Percentiles rank a stretch among this genome's conserved stretches.
Conservation (phyloP, 2,329 filamentous ascomycete species). For the Orbilia brochopaga region DNA sequence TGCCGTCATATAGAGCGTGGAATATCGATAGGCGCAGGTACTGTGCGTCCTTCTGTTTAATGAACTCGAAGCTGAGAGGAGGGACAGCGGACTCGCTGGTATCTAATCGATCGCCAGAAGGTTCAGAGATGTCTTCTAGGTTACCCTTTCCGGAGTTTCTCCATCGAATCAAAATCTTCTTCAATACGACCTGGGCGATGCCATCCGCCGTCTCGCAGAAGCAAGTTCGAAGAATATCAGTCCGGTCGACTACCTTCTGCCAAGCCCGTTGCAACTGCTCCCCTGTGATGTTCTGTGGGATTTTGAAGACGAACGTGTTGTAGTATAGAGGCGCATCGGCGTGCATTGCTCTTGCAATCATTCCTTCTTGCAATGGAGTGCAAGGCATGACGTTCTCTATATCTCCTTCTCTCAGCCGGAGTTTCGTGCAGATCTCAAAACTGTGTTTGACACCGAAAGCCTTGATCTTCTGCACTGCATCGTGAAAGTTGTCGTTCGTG, state of each 20-base stretch:
- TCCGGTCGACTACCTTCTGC: conserved; percentile 61
- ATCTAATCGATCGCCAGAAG: conserved; percentile 15
- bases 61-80: conserved; percentile 20
- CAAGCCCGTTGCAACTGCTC: conserved; percentile 66
- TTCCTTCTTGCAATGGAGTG: conserved; percentile 83
- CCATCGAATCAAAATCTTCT: conserved; percentile 61
- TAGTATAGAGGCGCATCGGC: conserved; percentile 71
- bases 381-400: conserved; percentile 81
- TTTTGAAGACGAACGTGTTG: conserved; percentile 70
- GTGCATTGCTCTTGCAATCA: conserved; percentile 73
- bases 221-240: conserved; percentile 72
- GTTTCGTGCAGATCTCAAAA: conserved; percentile 62
- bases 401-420: conserved; percentile 63
- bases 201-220: conserved; percentile 78
- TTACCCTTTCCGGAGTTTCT: conserved; percentile 56
- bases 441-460: conserved; percentile 70
- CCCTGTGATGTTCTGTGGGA: conserved; percentile 59
- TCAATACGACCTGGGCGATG: conserved; percentile 73
- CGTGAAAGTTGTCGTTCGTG: conserved; percentile 57
- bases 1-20: conserved; percentile 86
- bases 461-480: conserved; percentile 67
- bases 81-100: conserved; percentile 56
- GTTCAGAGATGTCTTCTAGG: conserved; percentile 50
- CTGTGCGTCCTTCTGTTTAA: conserved; percentile 24
- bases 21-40: conserved; percentile 73